Evolutionary conservation across 2,329 filamentous ascomycete genomes (phyloP).

Genomic region (Neofusicoccum cordaticola): DNA sequence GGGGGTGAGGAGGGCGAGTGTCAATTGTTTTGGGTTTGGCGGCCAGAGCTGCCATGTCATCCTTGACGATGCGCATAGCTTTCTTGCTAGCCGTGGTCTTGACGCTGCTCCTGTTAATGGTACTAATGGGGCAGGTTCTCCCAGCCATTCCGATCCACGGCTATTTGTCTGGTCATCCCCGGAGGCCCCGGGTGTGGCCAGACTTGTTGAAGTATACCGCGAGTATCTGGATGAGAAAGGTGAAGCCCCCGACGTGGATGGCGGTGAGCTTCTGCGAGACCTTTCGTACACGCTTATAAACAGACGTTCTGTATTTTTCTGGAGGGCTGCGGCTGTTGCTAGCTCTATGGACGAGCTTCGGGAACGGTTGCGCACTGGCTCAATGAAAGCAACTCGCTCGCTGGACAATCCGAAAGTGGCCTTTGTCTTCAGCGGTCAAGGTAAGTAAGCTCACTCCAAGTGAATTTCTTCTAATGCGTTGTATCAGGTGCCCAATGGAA

Average conservation of each 20-base stretch:
- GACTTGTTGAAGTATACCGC: slow-evolving; percentile 2
- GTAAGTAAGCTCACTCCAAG: slow-evolving; percentile 14
- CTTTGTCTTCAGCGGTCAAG: slow-evolving; percentile 40
- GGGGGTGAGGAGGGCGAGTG: slow-evolving; percentile 18
- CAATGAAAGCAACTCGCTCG: not conserved
- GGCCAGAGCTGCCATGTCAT: slow-evolving; percentile 29
- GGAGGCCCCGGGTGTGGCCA: not conserved
- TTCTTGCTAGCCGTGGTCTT: not conserved
- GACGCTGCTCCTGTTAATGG: too few relatives aligned
- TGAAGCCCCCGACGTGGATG: not conserved
- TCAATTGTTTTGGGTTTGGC: slow-evolving; percentile 26
- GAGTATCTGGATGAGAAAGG: not conserved
- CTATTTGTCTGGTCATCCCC: not conserved
- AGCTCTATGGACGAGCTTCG: not conserved
- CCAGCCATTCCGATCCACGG: not conserved
- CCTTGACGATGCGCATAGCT: slow-evolving; percentile 18
- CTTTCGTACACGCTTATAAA: slow-evolving; percentile 9
- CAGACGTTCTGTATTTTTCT: not conserved
- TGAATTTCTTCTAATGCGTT: too few relatives aligned
- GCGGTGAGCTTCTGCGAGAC: not conserved
- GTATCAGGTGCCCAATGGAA: slow-evolving; percentile 15
- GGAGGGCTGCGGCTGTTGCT: not conserved
- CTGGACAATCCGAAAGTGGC: slow-evolving; percentile 20
- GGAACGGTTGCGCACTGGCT: not conserved
- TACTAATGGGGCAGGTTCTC: too few relatives aligned